Base-by-base conservation (phyloP, 2,329 filamentous ascomycete species). In the Diplodia mutila region DNA sequence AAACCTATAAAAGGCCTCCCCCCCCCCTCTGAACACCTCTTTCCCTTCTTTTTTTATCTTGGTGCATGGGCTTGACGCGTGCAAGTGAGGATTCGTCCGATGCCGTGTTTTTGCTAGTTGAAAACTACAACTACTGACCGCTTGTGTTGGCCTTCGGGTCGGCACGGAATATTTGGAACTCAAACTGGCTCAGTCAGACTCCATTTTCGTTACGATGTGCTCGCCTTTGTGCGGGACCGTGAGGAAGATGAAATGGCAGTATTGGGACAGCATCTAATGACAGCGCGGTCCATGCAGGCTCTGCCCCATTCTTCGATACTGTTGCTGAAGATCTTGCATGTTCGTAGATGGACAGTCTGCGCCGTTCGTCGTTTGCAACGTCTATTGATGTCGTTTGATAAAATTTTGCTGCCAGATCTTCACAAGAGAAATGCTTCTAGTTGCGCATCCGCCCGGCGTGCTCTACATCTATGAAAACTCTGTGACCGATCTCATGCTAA, bases 71-170 rank as follows among this genome's bases (percentile, higher is more conserved):
- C 89, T 87, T 90, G 90, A 92, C 86, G 89, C 86, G 87, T 89
- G 87, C 87, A 89, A 90, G 89, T 93, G 90, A 93, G 88, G 90
- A 92, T 89, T 89, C 87, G 89, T 92, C 91, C 87, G 91, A 93
- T 89, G 88, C 87, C 86, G 87, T 86, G 86, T 92, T 92, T 91
- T 92, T 92, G 90, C 90, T 92, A 91, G 89, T 91, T 92, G 90
- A 91, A 91, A 91, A 91, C 90, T 92, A 91, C 85, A 83, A 85
- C 84, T 85, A 87, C 75, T 91, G 90, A 92, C 90, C 85, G 85
- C 90, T 93, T 84, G 84, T 85, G 82, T 86, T 87, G 87, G 89
- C 85, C 86, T 85, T 84, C 83, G 85, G 86, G 84, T 85, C 86
- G 87, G 82, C 83, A 86, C 85, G 90, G 90, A 93, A 93, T 93